Evolutionary conservation across 1,284 basidiomycete genomes (phyloP), one percentile per base, ranked within the genome.

Genomic region (Pseudozyma sp.): DNA sequence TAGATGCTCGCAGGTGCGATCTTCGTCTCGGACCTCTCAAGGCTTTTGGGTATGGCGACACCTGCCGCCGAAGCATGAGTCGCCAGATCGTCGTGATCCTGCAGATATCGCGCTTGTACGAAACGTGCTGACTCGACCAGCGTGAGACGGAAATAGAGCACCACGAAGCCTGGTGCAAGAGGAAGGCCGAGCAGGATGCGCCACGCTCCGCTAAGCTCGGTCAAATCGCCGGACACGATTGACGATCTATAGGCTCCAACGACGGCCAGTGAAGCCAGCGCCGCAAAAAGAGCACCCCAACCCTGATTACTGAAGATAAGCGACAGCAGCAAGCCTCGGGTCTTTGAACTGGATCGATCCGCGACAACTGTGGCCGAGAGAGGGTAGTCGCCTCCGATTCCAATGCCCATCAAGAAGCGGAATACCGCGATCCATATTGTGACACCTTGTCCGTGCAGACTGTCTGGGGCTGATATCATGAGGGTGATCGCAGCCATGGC

Each of bases 351-450:
- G 4, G 68, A 47, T 30, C 75, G 59, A 47, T 77, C 75, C 30
- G 75, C 72, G 34, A 77, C 75, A 19, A 75, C 68, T 8, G 68
- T 83, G 34, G 87, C 85, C 0, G 87, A 87, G 89, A 92, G 90
- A 7, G 92, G 92, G 81, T 92, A 92, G 84, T 93, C 92, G 31
- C 92, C 92, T 30, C 92, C 92, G 4, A 93, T 90, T 7, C 76
- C 80, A 24, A 75, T 61, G 19, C 75, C 75, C 59, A 78, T 68
- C 19, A 75, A 16, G 45, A 78, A 47, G 24, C 75, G 67, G 48
- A 68, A 78, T 19, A 31, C 68, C 24, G 67, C 45, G 29, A 78
- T 61, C 73, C 72, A 78, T 47, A 59, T 57, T 17, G 75, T 78
- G 45, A 78, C 57, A 29, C 68, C 72, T 17, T 60, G 17, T 17